A percentile compares a stretch with the other conserved stretches of the same genome.
These are phyloP conservation scores for Persicaria maculosa DNA, from an alignment of 148 eudicot species.

Conservation along the genomic window DNA sequence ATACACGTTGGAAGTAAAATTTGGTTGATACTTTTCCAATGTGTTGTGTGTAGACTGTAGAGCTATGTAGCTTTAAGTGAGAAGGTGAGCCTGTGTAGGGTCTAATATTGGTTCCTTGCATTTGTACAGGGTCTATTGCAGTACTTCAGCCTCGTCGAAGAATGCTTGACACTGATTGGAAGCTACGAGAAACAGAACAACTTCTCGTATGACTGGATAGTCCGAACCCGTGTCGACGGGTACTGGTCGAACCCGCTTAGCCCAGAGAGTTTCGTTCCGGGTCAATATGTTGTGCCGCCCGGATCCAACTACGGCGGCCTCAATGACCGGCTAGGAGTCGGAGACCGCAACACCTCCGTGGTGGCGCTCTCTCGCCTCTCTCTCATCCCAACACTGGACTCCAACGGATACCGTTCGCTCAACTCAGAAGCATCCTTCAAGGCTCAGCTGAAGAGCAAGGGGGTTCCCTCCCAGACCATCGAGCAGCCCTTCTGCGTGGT, in stretches of 20 bases:
- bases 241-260: slow-evolving; percentile 70
- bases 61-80: background rate
- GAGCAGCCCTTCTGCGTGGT: slow-evolving; percentile 73
- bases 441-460: slow-evolving; percentile 57
- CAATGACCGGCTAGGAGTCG: slow-evolving; percentile 78
- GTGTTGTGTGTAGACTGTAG: too few species aligned
- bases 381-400: slow-evolving; percentile 55
- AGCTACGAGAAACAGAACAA: slow-evolving; percentile 42
- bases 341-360: slow-evolving; percentile 59
- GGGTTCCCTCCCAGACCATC: slow-evolving; percentile 26
- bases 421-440: slow-evolving; percentile 78
- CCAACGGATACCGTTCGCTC: slow-evolving; percentile 41
- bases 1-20: background rate
- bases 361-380: slow-evolving; percentile 85
- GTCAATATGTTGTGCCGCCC: slow-evolving; percentile 60
- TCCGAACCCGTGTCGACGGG: slow-evolving; percentile 88
- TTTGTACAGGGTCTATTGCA: slow-evolving; percentile 72
- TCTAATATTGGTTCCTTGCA: slow-evolving; percentile 17
- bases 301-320: slow-evolving; percentile 79
- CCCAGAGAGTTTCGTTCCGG: slow-evolving; percentile 52
- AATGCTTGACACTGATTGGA: slow-evolving; percentile 66
- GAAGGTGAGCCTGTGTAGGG: slow-evolving; percentile 41
- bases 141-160: slow-evolving; percentile 82
- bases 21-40: background rate
- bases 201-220: slow-evolving; percentile 87